Percentiles rank a stretch among this genome's conserved stretches.
Conservation (phyloP, 2,329 filamentous ascomycete genomes). For the Paraphaeosphaeria minitans region DNA sequence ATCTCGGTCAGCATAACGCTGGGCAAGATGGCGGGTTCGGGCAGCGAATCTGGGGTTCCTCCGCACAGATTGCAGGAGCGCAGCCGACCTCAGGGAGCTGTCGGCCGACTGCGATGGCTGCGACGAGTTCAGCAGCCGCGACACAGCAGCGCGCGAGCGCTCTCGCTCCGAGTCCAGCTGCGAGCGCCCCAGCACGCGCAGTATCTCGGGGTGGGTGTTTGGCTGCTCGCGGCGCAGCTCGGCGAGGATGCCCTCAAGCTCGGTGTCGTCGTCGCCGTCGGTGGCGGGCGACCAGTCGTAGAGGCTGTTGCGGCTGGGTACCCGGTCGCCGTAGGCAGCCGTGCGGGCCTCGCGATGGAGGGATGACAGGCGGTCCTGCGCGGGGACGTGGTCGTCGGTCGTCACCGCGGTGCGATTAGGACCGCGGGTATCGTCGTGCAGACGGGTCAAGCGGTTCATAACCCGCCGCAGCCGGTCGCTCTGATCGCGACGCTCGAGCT, state of each 20-base stretch:
- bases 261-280: constrained; percentile 43
- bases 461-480: constrained; percentile 46
- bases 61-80: constrained; percentile 48
- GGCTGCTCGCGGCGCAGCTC: constrained; percentile 49
- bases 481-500: constrained; percentile 47
- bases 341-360: constrained; percentile 41
- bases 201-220: constrained; percentile 46
- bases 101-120: constrained; percentile 35
- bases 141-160: constrained; percentile 32
- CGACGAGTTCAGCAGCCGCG: constrained; percentile 28
- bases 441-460: constrained; percentile 52
- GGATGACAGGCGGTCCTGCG: constrained; percentile 53
- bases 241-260: constrained; percentile 48
- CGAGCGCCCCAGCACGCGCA: constrained; percentile 44
- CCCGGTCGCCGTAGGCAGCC: constrained; percentile 58
- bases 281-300: constrained; percentile 65
- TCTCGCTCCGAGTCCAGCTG: constrained; percentile 44
- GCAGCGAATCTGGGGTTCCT: constrained; percentile 48
- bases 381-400: constrained; percentile 39
- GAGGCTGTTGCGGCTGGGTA: constrained; percentile 59
- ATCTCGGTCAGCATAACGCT: constrained; percentile 50
- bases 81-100: constrained; percentile 46
- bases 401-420: not conserved
- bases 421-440: constrained; percentile 44
- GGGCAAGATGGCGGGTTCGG: constrained; percentile 44